These are phyloP conservation scores for Fusarium fracticaudum DNA, from an alignment of 2,329 filamentous ascomycete genomes.

Conservation along the genomic window DNA sequence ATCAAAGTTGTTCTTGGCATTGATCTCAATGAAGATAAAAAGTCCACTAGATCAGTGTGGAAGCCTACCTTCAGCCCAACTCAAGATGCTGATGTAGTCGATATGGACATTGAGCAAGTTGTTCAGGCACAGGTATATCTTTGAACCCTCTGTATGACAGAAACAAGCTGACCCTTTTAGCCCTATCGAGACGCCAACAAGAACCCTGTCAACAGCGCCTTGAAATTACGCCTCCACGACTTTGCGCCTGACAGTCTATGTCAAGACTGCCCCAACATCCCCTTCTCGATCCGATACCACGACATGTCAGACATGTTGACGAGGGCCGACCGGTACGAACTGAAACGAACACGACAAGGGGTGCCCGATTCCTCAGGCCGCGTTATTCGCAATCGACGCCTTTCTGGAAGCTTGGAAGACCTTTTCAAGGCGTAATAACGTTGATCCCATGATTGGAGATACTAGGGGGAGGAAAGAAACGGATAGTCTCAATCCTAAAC, in stretches of 20 bases:
- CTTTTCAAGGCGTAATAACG: no score
- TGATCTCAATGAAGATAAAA: not conserved
- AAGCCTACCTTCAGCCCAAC: not conserved
- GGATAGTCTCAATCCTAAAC: no score
- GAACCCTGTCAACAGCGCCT: rapidly evolving
- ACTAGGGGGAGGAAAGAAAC: no score
- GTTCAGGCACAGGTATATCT: not conserved
- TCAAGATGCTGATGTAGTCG: rapidly evolving
- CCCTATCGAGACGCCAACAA: not conserved
- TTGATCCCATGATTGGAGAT: no score
- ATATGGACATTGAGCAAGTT: not conserved
- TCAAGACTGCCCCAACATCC: rapidly evolving
- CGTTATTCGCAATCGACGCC: no score
- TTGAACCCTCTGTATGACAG: rapidly evolving
- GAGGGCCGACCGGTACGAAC: rapidly evolving
- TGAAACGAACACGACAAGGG: no score
- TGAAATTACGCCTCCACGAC: rapidly evolving
- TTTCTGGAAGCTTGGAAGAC: not conserved
- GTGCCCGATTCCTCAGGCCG: no score
- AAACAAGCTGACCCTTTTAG: not conserved
- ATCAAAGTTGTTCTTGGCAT: not conserved
- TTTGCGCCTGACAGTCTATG: not conserved
- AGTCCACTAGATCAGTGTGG: not conserved
- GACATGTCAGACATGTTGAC: rapidly evolving
- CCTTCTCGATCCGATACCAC: not conserved